Evolutionary conservation across 2,329 filamentous ascomycete species (phyloP).

Genomic region (Scedosporium aurantiacum): DNA sequence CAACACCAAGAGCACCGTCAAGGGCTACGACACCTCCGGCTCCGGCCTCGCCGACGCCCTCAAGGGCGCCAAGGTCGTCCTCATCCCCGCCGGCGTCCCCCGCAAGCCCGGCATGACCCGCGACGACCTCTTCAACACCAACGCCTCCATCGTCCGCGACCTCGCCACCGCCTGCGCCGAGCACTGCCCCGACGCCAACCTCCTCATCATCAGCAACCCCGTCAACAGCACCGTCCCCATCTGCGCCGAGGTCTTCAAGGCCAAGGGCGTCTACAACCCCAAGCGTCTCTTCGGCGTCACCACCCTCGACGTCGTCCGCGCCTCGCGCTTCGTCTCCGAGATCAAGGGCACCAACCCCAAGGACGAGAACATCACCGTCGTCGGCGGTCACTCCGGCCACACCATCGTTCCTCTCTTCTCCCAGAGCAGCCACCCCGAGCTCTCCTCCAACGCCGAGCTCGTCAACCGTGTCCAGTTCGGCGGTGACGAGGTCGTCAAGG

Average conservation of each 20-base stretch:
- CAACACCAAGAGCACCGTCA: conserved; percentile 96
- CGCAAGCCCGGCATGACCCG: conserved; percentile 99
- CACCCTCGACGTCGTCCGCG: conserved; percentile 96
- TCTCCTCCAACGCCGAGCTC: conserved; percentile 67
- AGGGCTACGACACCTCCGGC: conserved; percentile 71
- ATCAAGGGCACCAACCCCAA: conserved; percentile 82
- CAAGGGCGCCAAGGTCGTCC: conserved; percentile 81
- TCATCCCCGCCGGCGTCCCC: conserved; percentile 96
- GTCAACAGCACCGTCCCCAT: conserved; percentile 99
- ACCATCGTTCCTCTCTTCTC: conserved; percentile 98
- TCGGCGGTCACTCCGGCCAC: conserved; percentile 94
- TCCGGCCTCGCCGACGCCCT: conserved; percentile 68
- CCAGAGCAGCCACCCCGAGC: conserved; percentile 78
- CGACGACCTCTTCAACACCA: conserved; percentile 99
- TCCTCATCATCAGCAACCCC: conserved; percentile 97
- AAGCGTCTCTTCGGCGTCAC: conserved; percentile 99
- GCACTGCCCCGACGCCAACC: conserved; percentile 79
- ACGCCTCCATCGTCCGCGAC: conserved; percentile 97
- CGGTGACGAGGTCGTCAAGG: conserved; percentile 97
- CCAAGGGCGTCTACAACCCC: conserved; percentile 92
- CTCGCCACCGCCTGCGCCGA: conserved; percentile 91
- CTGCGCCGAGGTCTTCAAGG: conserved; percentile 93
- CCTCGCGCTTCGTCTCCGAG: conserved; percentile 94
- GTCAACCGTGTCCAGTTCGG: conserved; percentile 96
- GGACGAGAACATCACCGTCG: conserved; percentile 88